A percentile compares a stretch with the other conserved stretches of the same genome.
Evolutionary conservation across 2,329 filamentous ascomycete species (phyloP).

Genomic region (Cytospora leucostoma): DNA sequence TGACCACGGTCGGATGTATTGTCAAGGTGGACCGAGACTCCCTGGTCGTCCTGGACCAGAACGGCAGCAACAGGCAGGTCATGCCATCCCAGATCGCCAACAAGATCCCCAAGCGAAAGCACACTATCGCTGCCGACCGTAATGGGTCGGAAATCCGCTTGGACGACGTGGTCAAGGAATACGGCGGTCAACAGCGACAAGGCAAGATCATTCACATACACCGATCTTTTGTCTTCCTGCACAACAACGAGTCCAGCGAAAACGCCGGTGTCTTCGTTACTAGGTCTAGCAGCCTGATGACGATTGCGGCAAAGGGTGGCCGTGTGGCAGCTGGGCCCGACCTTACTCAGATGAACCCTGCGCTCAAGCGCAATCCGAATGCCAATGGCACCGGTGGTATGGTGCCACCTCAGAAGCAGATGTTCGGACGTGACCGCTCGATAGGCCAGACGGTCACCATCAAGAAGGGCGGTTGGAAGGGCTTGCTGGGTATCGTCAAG

Average conservation of each 20-base stretch:
- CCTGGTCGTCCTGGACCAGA: slow-evolving; percentile 85
- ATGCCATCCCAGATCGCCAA: slow-evolving; percentile 92
- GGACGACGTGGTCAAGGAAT: slow-evolving; percentile 91
- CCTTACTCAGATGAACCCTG: slow-evolving; percentile 89
- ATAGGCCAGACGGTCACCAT: slow-evolving; percentile 92
- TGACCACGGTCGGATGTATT: slow-evolving; percentile 87
- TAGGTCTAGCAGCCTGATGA: slow-evolving; percentile 81
- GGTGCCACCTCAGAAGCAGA: slow-evolving; percentile 65
- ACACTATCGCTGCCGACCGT: slow-evolving; percentile 87
- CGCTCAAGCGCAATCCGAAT: slow-evolving; percentile 69
- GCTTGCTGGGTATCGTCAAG: slow-evolving; percentile 90
- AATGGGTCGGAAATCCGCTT: slow-evolving; percentile 90
- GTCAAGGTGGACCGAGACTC: slow-evolving; percentile 96
- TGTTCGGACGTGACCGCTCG: slow-evolving; percentile 77
- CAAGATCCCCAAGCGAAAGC: slow-evolving; percentile 78
- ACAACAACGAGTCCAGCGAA: slow-evolving; percentile 80
- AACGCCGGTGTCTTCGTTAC: slow-evolving; percentile 90
- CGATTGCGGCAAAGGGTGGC: slow-evolving; percentile 91
- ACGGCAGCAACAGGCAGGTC: slow-evolving; percentile 77
- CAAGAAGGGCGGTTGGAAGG: slow-evolving; percentile 86
- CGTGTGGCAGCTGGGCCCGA: slow-evolving; percentile 75
- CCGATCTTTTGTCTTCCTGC: slow-evolving; percentile 86
- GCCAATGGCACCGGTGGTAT: slow-evolving; percentile 54
- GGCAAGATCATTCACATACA: slow-evolving; percentile 94
- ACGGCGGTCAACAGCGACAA: slow-evolving; percentile 78